Evolutionary conservation across 805 yeast species (phyloP), one percentile per base, ranked within the genome.

Genomic region (Cephaloascus fragrans): DNA sequence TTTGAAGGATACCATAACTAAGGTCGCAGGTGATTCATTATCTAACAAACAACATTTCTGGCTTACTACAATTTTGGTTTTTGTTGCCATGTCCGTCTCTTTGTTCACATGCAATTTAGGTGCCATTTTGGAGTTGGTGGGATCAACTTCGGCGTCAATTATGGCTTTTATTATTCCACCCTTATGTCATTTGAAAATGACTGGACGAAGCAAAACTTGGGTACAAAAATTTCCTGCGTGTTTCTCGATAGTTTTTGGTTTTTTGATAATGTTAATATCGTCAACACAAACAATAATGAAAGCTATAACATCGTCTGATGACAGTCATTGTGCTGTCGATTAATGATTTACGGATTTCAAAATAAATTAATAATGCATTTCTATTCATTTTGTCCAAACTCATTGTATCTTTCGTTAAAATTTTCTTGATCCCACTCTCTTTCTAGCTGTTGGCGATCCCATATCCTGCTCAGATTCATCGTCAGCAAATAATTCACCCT

Each of bases 151-250:
- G 0, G 97, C 97, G 0, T 86, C 95, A 16, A 65, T 84, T 31
- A 80, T 90, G 82, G 97, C 97, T 0, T 89, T 85, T 54, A 86
- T 89, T 18, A 62, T 89, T 15, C 97, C 97, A 0, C 96, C 96
- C 3, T 55, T 81, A 55, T 89, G 96, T 49, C 83, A 72, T 49
- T 56, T 87, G 44, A 77, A 80, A 44, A 69, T 89, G 49, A 55
- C 62, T 41, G 62, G 64, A 46, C 62, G 52, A 39, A 61, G 48
- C 43, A 75, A 67, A 48, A 44, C 64, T 34, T 42, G 41, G 33
- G 42, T 44, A 35, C 71, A 75, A 41, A 77, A 73, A 37, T 32
- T 78, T 0, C 82, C 88, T 0, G 72, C 78, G 45, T 70, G 73
- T 42, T 59, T 62, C 0, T 81, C 93, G 50, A 72, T 80, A 6